Evolutionary conservation across 108 stramenopile genomes (phyloP).

Genomic region (Nitzschia inconspicua): DNA sequence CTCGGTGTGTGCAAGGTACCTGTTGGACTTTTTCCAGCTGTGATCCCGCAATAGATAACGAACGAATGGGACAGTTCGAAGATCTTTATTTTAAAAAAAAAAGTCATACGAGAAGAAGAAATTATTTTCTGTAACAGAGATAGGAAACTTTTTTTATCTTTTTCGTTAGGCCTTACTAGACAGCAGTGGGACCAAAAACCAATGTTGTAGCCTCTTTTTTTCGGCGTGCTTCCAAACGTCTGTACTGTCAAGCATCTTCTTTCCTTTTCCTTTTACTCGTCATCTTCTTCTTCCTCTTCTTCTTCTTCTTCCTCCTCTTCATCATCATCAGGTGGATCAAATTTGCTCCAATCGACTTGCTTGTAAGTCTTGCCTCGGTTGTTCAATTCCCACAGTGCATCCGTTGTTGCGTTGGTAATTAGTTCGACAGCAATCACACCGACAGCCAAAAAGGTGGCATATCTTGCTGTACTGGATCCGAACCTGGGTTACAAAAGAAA

Average conservation of each 20-base stretch:
- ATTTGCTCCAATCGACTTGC: conserved; percentile 85
- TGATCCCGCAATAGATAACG: conserved; percentile 1
- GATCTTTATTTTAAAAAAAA: background rate
- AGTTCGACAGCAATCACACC: conserved; percentile 77
- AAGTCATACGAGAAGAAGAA: background rate
- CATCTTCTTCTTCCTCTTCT: conserved; percentile 70
- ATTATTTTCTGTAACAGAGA: background rate
- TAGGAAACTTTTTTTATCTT: too few species aligned
- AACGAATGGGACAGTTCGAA: background rate
- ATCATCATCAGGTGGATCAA: conserved; percentile 69
- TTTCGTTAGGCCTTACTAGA: too few species aligned
- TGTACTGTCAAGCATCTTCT: too few species aligned
- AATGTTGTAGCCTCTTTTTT: too few species aligned
- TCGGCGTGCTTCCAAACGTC: too few species aligned
- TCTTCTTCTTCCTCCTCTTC: conserved; percentile 83
- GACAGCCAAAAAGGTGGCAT: conserved; percentile 74
- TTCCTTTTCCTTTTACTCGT: conserved; percentile 38
- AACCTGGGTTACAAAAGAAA: conserved; percentile 45
- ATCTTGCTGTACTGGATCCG: conserved; percentile 76
- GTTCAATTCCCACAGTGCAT: conserved; percentile 65
- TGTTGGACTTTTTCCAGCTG: conserved; percentile 51
- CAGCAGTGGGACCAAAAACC: too few species aligned
- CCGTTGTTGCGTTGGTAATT: conserved; percentile 52
- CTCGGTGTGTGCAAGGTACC: conserved; percentile 42
- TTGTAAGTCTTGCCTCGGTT: conserved; percentile 77